phyloP scores from a whole-genome alignment of 1,284 basidiomycete species.

The Boletellus deceptivus region DNA sequence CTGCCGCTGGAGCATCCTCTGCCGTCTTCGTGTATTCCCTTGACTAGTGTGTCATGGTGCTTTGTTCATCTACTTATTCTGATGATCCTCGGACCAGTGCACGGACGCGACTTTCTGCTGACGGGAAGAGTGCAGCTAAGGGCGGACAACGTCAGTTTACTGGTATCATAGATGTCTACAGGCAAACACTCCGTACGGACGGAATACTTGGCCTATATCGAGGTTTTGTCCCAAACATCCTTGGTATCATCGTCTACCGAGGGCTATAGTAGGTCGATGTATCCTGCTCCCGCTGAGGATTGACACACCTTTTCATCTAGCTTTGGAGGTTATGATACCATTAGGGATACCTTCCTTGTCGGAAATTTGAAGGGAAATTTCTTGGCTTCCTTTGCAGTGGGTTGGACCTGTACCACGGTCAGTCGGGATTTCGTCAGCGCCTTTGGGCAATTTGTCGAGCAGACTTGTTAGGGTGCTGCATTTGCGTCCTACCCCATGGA shows the following conservation, averaged over 20 bases:
- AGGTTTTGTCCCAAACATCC: slow-evolving; percentile 61
- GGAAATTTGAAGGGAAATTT: slow-evolving; percentile 60
- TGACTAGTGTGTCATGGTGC: slow-evolving; percentile 45
- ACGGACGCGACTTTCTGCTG: slow-evolving; percentile 54
- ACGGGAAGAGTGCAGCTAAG: slow-evolving; percentile 45
- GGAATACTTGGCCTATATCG: slow-evolving; percentile 56
- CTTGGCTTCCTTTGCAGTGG: slow-evolving; percentile 59
- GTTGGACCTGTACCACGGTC: slow-evolving; percentile 54
- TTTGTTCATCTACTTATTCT: background rate
- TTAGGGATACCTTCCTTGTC: slow-evolving; percentile 53
- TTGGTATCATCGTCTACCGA: slow-evolving; percentile 62
- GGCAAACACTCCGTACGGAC: slow-evolving; percentile 53
- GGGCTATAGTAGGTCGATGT: slow-evolving; percentile 46
- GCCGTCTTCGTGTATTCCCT: slow-evolving; percentile 59
- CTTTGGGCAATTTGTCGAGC: background rate
- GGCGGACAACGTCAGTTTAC: slow-evolving; percentile 45
- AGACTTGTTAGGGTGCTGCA: slow-evolving; percentile 44
- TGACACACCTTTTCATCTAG: slow-evolving; percentile 18
- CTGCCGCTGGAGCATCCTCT: slow-evolving; percentile 47
- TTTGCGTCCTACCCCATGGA: slow-evolving; percentile 67
- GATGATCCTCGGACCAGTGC: slow-evolving; percentile 33
- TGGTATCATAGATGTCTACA: slow-evolving; percentile 47
- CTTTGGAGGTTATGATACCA: slow-evolving; percentile 51
- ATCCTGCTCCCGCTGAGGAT: background rate
- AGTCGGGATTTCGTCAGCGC: slow-evolving; percentile 3